A percentile compares a stretch with the other conserved stretches of the same genome.
These are phyloP conservation scores for Penicillium sp. DNA, from an alignment of 2,329 filamentous ascomycete species.

Conservation along the genomic window DNA sequence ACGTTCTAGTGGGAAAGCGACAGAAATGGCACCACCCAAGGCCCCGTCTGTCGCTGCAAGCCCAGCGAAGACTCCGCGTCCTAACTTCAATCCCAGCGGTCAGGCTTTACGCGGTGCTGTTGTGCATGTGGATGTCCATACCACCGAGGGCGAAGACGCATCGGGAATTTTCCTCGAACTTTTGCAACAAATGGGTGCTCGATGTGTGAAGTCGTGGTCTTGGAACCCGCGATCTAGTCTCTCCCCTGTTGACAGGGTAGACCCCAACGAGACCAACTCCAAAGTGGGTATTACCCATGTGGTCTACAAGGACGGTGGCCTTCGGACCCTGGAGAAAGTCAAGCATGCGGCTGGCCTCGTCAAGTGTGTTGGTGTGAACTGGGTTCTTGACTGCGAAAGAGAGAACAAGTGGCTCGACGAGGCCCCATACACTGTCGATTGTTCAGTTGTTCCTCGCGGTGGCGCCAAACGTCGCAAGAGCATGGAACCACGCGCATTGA, in stretches of 20 bases:
- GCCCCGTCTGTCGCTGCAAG: slow-evolving; percentile 21
- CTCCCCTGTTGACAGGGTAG: slow-evolving; percentile 32
- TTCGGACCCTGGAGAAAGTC: slow-evolving; percentile 76
- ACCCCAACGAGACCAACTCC: slow-evolving; percentile 27
- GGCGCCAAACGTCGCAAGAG: slow-evolving; percentile 70
- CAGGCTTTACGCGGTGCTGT: slow-evolving; percentile 63
- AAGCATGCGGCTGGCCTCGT: slow-evolving; percentile 67
- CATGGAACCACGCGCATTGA: slow-evolving; percentile 70
- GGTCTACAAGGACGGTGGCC: slow-evolving; percentile 81
- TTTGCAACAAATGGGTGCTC: slow-evolving; percentile 74
- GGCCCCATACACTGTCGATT: slow-evolving; percentile 63
- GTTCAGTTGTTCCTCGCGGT: slow-evolving; percentile 62
- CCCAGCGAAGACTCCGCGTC: slow-evolving; percentile 29
- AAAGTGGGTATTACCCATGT: slow-evolving; percentile 80
- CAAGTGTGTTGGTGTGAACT: slow-evolving; percentile 79
- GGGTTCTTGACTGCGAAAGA: slow-evolving; percentile 80
- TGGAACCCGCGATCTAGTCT: slow-evolving; percentile 60
- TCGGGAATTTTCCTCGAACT: slow-evolving; percentile 77
- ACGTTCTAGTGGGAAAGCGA: slow-evolving; percentile 10
- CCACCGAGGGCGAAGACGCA: slow-evolving; percentile 73
- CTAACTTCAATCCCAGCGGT: slow-evolving; percentile 21
- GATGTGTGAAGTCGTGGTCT: slow-evolving; percentile 69
- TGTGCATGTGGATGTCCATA: slow-evolving; percentile 79
- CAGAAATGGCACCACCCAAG: slow-evolving; percentile 8
- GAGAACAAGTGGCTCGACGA: slow-evolving; percentile 75